phyloP scores from a whole-genome alignment of 192 early-diverging fungal genomes.

The Podila clonocystis region DNA sequence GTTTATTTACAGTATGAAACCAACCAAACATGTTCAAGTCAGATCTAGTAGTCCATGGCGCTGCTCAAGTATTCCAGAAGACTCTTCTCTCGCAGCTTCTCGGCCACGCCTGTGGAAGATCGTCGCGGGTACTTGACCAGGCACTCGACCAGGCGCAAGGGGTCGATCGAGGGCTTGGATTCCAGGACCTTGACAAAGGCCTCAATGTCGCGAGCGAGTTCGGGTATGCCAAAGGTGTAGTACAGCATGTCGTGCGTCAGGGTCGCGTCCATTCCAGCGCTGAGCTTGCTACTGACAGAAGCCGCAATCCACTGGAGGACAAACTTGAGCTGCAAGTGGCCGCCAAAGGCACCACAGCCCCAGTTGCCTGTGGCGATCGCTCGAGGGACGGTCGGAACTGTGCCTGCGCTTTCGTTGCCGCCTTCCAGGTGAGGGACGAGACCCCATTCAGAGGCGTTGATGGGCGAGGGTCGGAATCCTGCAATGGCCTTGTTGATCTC shows the following conservation, averaged over 20 bases:
- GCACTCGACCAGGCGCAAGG: conserved; percentile 31
- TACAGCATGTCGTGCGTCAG: conserved; percentile 16
- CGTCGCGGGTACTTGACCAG: conserved; percentile 39
- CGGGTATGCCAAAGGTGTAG: conserved; percentile 44
- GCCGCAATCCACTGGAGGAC: conserved; percentile 48
- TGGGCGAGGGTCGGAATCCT: conserved; percentile 29
- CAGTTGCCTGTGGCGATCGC: conserved; percentile 50
- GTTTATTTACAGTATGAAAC: too few relatives aligned
- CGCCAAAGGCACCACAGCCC: conserved; percentile 53
- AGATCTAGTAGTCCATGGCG: conserved; percentile 5
- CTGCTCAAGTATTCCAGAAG: conserved; percentile 36
- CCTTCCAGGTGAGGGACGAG: background rate
- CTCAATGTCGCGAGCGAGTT: conserved; percentile 29
- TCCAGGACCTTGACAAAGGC: conserved; percentile 23
- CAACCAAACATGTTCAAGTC: too few relatives aligned
- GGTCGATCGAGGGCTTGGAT: conserved; percentile 12
- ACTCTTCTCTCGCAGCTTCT: conserved; percentile 35
- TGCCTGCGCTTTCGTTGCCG: background rate
- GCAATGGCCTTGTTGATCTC: conserved; percentile 46
- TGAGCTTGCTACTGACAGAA: conserved; percentile 9
- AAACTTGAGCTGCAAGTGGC: conserved; percentile 49
- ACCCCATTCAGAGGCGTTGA: conserved; percentile 47
- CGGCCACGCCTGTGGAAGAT: conserved; percentile 25
- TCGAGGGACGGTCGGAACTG: background rate
- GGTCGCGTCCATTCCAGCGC: conserved; percentile 8